Base-by-base conservation (phyloP, 1,284 basidiomycete genomes). In the Trametes sp. region DNA sequence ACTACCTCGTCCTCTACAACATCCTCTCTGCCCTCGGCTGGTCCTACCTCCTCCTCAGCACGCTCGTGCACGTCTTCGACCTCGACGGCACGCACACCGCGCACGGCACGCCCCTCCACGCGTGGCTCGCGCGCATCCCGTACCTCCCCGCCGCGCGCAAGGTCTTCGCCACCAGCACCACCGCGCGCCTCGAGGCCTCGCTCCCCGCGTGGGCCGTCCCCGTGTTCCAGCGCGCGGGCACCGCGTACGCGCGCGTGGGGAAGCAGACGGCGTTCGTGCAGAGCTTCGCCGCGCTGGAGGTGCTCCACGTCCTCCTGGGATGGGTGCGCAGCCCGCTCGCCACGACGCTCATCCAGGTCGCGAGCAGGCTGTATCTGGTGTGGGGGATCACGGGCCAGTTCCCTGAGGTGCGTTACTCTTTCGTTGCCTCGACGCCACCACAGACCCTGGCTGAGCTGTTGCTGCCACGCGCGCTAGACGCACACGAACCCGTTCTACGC, bases 331-430 rank as follows among this genome's bases (percentile, higher is more conserved):
- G 89, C 59, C 89, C 94, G 2, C 77, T 96, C n/a, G 82, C 79
- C 8, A 98, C 96, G 0, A 95, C 95, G 1, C 78, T 82, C 2
- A 86, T 91, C 72, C 97, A 99, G 79, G 96, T 99, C 51, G 84
- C 88, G 0, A 95, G 93, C 67, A 82, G 97, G 45, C 80, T 98
- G 14, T 90, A 91, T 76, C 82, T 96, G 56, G 90, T 98, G 0
- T 98, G 95, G 95, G 93, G 87, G 11, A 84, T 96, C 56, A 85
- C 87, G 1, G 84, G 87, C 66, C 82, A 84, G 61, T 92, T 88
- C 69, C 76, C 80, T 13, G 72, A 74, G 60, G 87, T 88, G 63
- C 67, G 83, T 80, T 19, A 24, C 36, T 33, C 13, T 16, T 21
- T 36, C 48, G 41, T 2, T 10, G 35, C 57, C 24, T 66, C 61